Evolutionary conservation across 495 filamentous ascomycete genomes (phyloP).

Genomic region (Hyaloscypha bicolor): DNA sequence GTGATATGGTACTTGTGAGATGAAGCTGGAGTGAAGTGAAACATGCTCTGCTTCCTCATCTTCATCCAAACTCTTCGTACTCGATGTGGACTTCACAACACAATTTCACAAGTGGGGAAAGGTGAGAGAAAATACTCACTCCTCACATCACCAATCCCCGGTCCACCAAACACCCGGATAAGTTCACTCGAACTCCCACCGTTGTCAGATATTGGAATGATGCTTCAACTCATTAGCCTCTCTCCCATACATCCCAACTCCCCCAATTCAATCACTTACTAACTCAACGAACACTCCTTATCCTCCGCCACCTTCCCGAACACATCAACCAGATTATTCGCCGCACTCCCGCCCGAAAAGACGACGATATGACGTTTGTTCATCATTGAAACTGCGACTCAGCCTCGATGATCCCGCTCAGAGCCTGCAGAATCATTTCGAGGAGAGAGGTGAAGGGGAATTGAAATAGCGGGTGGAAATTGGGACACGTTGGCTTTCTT

Average conservation of each 20-base stretch:
- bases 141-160: constrained; percentile 88
- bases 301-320: constrained; percentile 75
- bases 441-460: background rate
- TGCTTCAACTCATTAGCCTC: constrained; percentile 38
- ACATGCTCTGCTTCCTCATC: background rate
- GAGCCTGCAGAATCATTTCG: constrained; percentile 2
- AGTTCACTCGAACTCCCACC: constrained; percentile 90
- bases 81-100: background rate
- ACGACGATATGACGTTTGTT: constrained; percentile 62
- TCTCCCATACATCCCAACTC: background rate
- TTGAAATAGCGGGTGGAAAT: background rate
- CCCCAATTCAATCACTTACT: constrained; percentile 37
- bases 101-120: background rate
- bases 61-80: background rate
- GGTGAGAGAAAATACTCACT: constrained; percentile 55
- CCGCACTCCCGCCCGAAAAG: constrained; percentile 87
- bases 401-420: background rate
- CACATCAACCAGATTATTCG: constrained; percentile 91
- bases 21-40: background rate
- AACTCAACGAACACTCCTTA: constrained; percentile 70
- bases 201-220: constrained; percentile 96
- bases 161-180: constrained; percentile 90
- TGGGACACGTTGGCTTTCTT: background rate
- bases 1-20: background rate
- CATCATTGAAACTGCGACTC: background rate